phyloP scores from a whole-genome alignment of 805 yeast species.

The Ogataea trehalophila region DNA sequence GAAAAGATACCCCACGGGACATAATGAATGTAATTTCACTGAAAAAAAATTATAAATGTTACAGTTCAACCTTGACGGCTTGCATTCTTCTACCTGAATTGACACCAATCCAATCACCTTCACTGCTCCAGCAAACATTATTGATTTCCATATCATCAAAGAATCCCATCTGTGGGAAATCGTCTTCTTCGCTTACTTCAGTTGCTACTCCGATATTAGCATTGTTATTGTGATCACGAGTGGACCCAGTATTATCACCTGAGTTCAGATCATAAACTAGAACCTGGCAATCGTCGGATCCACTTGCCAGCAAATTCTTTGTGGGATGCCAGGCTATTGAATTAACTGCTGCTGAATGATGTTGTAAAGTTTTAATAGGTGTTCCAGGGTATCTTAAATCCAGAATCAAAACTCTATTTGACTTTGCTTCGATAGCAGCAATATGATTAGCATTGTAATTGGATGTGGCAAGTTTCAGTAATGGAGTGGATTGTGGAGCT shows the following conservation, averaged over 20 bases:
- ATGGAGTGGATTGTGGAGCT: slow-evolving; percentile 43
- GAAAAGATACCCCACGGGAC: not conserved
- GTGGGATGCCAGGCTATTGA: slow-evolving; percentile 82
- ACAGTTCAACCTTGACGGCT: slow-evolving; percentile 37
- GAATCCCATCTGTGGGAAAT: slow-evolving; percentile 38
- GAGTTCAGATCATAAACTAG: slow-evolving; percentile 58
- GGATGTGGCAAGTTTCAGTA: slow-evolving; percentile 72
- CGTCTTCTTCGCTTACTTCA: slow-evolving; percentile 10
- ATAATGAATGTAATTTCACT: not conserved
- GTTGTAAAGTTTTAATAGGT: slow-evolving; percentile 67
- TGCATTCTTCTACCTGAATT: slow-evolving; percentile 67
- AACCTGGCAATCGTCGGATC: slow-evolving; percentile 73
- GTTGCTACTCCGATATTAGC: slow-evolving; percentile 2
- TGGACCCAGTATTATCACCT: slow-evolving; percentile 2
- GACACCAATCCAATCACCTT: slow-evolving; percentile 79
- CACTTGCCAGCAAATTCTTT: slow-evolving; percentile 53
- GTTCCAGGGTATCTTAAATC: slow-evolving; percentile 87
- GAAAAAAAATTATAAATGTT: not conserved
- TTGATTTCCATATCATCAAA: slow-evolving; percentile 70
- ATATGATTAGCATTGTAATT: slow-evolving; percentile 76
- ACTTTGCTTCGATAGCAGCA: slow-evolving; percentile 75
- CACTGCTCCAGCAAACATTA: slow-evolving; percentile 65
- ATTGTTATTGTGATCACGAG: not conserved
- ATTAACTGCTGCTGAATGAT: slow-evolving; percentile 66
- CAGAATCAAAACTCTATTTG: slow-evolving; percentile 59